Evolutionary conservation across 192 early-diverging fungal genomes (phyloP), one percentile per base, ranked within the genome.

Genomic region (Phlyctochytrium bullatum): DNA sequence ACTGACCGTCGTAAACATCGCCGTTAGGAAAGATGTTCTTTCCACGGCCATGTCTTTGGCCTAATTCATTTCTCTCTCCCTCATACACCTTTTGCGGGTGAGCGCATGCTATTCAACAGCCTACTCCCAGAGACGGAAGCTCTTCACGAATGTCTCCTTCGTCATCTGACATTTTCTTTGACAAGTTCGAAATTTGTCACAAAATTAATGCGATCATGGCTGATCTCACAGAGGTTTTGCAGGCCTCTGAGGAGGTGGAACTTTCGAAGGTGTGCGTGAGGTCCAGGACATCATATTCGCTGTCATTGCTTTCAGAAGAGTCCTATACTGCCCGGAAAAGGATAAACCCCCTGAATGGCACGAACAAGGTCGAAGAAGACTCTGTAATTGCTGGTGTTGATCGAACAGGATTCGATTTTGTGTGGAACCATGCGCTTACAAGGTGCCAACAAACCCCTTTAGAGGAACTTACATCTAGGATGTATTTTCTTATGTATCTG

Each of bases 1-100:
- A 86, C 0, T 47, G 14, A 2, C 84, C 84, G 20, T 77, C 74
- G 73, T 81, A 86, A 24, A 76, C 69, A 65, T 87, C 85, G 25
- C 80, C 80, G 66, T 87, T 87, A 36, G 79, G 73, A 65, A 87
- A 87, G 12, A 70, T 73, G 61, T 78, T 85, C 56, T 80, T 79
- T 10, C 83, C 85, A 47, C 81, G 77, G 17, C 85, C 85, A 69
- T 87, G 85, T 30, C 85, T 65, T 50, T 84, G 75, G 23, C 66
- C 73, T 10, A 59, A 56, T 27, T 74, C 81, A 67, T 83, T 81
- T 33, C 85, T 65, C 34, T 82, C 81, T 14, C 85, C 85, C 52
- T 81, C 83, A 66, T 87, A 87, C n/a, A 68, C 68, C 83, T 84
- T 61, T 0, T n/a, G 2, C n/a, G n/a, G n/a, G n/a, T n/a, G n/a